Evolutionary conservation across 257 asterid species (phyloP).

Genomic region (Plantago ovata): DNA sequence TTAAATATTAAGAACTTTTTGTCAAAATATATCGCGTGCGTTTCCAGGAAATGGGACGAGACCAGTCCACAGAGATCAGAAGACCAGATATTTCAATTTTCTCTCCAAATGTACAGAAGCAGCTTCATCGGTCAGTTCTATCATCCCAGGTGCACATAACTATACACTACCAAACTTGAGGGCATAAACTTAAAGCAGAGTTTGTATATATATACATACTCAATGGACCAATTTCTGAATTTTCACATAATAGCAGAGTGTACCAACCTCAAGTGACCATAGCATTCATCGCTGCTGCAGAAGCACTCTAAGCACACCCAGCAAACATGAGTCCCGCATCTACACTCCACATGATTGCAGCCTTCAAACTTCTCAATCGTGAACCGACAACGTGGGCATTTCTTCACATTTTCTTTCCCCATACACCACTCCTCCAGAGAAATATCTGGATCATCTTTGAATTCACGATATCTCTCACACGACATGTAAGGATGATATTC

Average conservation of each 20-base stretch:
- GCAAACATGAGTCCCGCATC: slow-evolving; percentile 81
- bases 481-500: slow-evolving; percentile 70
- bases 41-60: no score
- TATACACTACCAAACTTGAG: no score
- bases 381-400: slow-evolving; percentile 65
- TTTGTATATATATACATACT: no score
- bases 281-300: slow-evolving; percentile 55
- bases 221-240: no score
- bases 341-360: slow-evolving; percentile 81
- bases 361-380: slow-evolving; percentile 91
- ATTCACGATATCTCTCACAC: slow-evolving; percentile 62
- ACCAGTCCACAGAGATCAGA: no score
- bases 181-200: no score
- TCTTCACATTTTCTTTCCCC: slow-evolving; percentile 72
- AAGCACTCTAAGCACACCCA: slow-evolving; percentile 74
- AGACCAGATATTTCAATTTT: no score
- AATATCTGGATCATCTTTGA: slow-evolving; percentile 71
- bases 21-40: no score
- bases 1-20: no score
- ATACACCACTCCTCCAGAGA: slow-evolving; percentile 75
- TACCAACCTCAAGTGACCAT: slow-evolving; percentile 58
- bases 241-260: slow-evolving; percentile 42
- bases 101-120: no score
- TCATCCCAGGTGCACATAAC: no score
- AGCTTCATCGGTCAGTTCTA: no score